Base-by-base conservation (phyloP, 306 rosid species). In the Boehmeria nivea region DNA sequence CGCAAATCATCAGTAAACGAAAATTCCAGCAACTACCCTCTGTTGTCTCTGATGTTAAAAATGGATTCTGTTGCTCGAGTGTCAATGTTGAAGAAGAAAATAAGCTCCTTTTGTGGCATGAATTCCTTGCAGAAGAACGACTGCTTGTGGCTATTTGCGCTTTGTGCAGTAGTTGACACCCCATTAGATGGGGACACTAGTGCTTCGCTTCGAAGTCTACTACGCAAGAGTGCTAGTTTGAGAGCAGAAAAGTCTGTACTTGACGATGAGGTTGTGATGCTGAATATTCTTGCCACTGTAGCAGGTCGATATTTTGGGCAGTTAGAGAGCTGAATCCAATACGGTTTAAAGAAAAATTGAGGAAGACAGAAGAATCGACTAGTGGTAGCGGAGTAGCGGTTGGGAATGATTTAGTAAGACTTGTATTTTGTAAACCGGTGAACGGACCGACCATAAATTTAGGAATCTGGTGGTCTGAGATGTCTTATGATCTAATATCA, bases 231-330 rank as follows among this genome's bases (percentile, higher is more conserved):
- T 39, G 93, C 96, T 11, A 63, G 71, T 63, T 61, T 87, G 48
- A 84, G 87, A 21, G 86, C 95, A 13, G 73, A 51, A 15, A 91
- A 91, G 76, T 43, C 71, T 31, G 77, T 59, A 18, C 66, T 69
- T 2, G 93, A 87, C 19, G 93, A 84, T 0, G 87, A 91, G 81
- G 79, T 76, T 47, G 71, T 77, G 26, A 84, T 84, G 96, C 64
- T 87, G 63, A 91, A 84, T 54, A 81, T 91, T 67, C 75, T 91
- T 26, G 73, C 78, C 65, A 70, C 89, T 17, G 71, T 91, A 66
- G 69, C 87, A 0, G 96, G 96, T 6, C 77, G 74, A 76, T 87
- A 76, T 71, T 91, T 82, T 21, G 95, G 93, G 68, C 99, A 87
- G 68, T 77, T 83, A 14, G 81, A 61, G 59, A 48, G 47, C 43